Conservation (phyloP, 164 flowering plant genomes). For the Stephania japonica region DNA sequence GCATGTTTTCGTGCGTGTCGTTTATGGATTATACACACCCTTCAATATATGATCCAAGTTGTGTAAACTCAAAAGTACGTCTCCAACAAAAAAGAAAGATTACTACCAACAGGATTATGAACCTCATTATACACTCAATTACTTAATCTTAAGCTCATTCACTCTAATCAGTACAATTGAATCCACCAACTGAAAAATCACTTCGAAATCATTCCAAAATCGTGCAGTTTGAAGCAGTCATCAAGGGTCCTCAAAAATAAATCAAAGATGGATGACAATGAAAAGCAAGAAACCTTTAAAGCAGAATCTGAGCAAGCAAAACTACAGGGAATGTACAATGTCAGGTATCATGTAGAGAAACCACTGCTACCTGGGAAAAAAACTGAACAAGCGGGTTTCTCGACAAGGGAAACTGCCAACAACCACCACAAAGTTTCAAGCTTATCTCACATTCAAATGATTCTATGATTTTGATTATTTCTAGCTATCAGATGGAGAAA, state of each 20-base stretch:
- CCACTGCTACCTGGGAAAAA: constrained; percentile 17
- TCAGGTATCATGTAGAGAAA: constrained; percentile 18
- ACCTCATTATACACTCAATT: too few relatives aligned
- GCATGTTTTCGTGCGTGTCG: too few relatives aligned
- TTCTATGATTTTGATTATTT: background rate
- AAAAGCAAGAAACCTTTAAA: background rate
- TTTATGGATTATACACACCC: too few relatives aligned
- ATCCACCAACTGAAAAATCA: background rate
- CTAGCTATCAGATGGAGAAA: background rate
- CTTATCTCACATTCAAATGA: background rate
- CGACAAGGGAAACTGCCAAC: constrained; percentile 8
- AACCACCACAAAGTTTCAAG: constrained; percentile 15
- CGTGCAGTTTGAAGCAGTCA: background rate
- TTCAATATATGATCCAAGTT: too few relatives aligned
- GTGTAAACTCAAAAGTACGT: too few relatives aligned
- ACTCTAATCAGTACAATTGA: background rate
- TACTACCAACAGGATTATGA: too few relatives aligned
- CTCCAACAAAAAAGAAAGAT: too few relatives aligned
- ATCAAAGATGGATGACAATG: background rate
- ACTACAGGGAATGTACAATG: constrained; percentile 27
- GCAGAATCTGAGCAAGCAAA: constrained; percentile 12
- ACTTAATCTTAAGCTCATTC: background rate
- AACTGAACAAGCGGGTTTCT: constrained; percentile 23
- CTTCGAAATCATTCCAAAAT: background rate
- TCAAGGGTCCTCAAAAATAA: background rate